A percentile compares a stretch with the other conserved stretches of the same genome.
phyloP scores from a whole-genome alignment of 805 yeast genomes.

The Starmera caribaea region DNA sequence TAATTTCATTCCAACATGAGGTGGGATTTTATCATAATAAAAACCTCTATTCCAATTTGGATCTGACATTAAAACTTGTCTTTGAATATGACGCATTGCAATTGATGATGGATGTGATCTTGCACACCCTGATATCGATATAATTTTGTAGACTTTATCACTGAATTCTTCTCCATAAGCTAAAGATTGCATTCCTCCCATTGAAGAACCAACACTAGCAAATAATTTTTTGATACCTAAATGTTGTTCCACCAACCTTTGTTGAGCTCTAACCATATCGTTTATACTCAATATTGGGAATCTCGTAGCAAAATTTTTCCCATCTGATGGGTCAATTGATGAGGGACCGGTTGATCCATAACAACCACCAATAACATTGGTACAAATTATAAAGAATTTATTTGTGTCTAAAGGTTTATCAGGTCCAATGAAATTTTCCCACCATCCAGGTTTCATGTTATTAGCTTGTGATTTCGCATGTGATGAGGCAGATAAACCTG shows the following conservation, averaged over 20 bases:
- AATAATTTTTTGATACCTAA: conserved; percentile 56
- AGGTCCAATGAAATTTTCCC: conserved; percentile 92
- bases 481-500: conserved; percentile 89
- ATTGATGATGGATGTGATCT: conserved; percentile 90
- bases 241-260: conserved; percentile 50
- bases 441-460: conserved; percentile 80
- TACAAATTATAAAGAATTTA: conserved; percentile 75
- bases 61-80: conserved; percentile 91
- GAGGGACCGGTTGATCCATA: conserved; percentile 94
- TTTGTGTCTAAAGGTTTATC: conserved; percentile 69
- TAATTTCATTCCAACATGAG: conserved; percentile 90
- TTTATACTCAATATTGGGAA: conserved; percentile 80
- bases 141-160: conserved; percentile 59
- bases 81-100: conserved; percentile 86
- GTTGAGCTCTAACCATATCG: conserved; percentile 89
- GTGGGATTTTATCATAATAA: conserved; percentile 73
- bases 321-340: conserved; percentile 61
- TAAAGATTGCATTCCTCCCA: conserved; percentile 98
- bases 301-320: conserved; percentile 66
- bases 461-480: conserved; percentile 77
- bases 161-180: conserved; percentile 84
- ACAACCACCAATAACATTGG: conserved; percentile 91
- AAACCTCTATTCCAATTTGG: conserved; percentile 92
- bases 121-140: conserved; percentile 87
- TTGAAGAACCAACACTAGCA: conserved; percentile 83